Evolutionary conservation across 805 yeast species (phyloP), one percentile per base, ranked within the genome.

Genomic region (Kodamaea restingae): DNA sequence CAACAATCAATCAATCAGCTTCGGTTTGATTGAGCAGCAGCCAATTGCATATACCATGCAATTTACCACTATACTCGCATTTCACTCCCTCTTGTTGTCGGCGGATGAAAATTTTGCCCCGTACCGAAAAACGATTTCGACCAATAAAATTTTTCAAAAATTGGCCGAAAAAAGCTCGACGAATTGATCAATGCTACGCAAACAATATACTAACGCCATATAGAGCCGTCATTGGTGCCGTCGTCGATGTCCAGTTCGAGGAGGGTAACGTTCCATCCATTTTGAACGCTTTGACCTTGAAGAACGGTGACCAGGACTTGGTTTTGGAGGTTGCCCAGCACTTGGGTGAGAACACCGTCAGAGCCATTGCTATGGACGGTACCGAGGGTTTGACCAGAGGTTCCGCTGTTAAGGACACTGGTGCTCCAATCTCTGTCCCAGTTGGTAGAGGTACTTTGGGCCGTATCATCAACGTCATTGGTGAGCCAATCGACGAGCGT

Each of bases 321-420:
- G 88, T 93, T 54, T 81, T 93, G 63, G 98, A 93, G 78, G 98
- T 93, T 60, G 93, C 98, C 62, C 98, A 93, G 80, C 98, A 93
- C 76, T 82, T 93, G 73, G 98, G 98, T 81, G 98, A 93, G 80
- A 88, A 88, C 86, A 85, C 98, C 60, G 98, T 93, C 70, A 91
- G 98, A 84, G 84, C 98, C 69, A 93, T 93, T 84, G 98, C 98
- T 67, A 93, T 93, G 98, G 98, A 93, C 73, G 98, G 98, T 87
- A 93, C 98, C 59, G 98, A 91, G 75, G 98, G 98, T 88, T 83
- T 93, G 65, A 96, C 88, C 61, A 91, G 98, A 81, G 98, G 98
- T 72, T 82, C 84, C 63, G 42, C 75, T 46, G 98, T 93, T 61
- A 53, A 64, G 52, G 98, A 93, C 78, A 90, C 98, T 53, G 98